These are phyloP conservation scores for Teratosphaeria gauchensis DNA, from an alignment of 2,329 filamentous ascomycete genomes.

Conservation along the genomic window DNA sequence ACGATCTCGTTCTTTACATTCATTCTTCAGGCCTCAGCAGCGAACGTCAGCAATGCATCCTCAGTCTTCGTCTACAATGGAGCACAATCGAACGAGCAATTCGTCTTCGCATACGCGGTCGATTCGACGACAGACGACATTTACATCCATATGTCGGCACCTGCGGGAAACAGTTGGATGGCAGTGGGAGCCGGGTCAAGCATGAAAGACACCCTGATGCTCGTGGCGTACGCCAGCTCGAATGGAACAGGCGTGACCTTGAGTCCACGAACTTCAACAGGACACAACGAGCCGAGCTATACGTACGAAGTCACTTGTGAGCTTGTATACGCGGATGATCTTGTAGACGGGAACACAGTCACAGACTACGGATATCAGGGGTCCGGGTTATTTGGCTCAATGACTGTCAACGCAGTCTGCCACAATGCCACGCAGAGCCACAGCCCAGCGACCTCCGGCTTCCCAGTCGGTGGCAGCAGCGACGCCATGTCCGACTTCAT, in stretches of 20 bases:
- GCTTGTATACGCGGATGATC: constrained; percentile 4
- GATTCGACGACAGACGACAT: constrained; percentile 8
- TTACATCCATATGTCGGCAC: constrained; percentile 17
- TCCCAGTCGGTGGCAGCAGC: constrained; percentile 11
- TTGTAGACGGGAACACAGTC: constrained; percentile 11
- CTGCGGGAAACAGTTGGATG: constrained; percentile 32
- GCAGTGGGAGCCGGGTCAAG: constrained; percentile 32
- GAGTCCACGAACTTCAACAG: constrained; percentile 27
- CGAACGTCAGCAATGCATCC: not conserved
- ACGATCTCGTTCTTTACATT: not conserved
- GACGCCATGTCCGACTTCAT: constrained; percentile 28
- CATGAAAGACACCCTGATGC: constrained; percentile 35
- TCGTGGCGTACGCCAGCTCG: constrained; percentile 32
- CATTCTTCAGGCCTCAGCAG: not conserved
- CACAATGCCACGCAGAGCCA: constrained; percentile 24
- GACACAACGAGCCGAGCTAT: constrained; percentile 27
- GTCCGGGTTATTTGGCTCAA: constrained; percentile 7
- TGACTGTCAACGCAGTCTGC: constrained; percentile 25
- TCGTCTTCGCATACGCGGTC: constrained; percentile 15
- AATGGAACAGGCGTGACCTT: constrained; percentile 27
- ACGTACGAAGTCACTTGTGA: constrained; percentile 19
- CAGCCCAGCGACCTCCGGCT: not conserved
- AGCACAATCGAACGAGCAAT: constrained; percentile 1
- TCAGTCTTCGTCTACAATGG: constrained; percentile 10
- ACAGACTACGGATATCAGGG: constrained; percentile 1